Base-by-base conservation (phyloP, 2,329 filamentous ascomycete species). In the Fusarium verticillioides region DNA sequence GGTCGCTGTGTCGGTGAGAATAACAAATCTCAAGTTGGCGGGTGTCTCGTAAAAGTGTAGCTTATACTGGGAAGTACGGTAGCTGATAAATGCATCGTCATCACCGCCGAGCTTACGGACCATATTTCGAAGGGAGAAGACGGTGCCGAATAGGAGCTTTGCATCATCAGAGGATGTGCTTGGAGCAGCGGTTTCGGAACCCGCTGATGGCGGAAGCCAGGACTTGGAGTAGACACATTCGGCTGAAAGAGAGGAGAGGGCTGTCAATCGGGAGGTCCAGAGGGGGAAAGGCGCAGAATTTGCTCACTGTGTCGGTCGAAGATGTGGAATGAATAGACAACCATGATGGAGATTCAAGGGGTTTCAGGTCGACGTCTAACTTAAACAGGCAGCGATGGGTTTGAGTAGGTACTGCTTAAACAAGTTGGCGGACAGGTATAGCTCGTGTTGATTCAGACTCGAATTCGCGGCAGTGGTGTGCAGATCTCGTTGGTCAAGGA, bases 41-140 rank as follows among this genome's bases (percentile, higher is more conserved):
- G 95, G 95, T 18, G 96, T 98, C 87, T 99, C 96, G 87, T 98
- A 99, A 86, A 97, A 99, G 85, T 99, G 96, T 78, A 99, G 89
- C 85, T 98, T 98, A 88, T 99, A 99, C 83, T 97, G 93, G 76
- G 89, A 93, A 60, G 96, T 99, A 77, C 94, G 93, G 84, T 94
- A 99, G 76, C 92, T 94, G 77, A 99, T 93, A 83, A 99, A 99
- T 81, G 93, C 94, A 85, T 98, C 96, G 82, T 98, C 95, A 61
- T 94, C 91, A 74, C 96, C 96, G 79, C 96, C 96, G 53, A 99
- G 89, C 86, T 98, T 97, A 82, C 94, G 93, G 71, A 93, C 94
- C 93, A 99, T 97, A 84, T 98, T 98, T 78, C 96, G 92, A 78
- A 99, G 87, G 54, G 95, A 97, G 86, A 98, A 99, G 74, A 99